phyloP scores from a whole-genome alignment of 176 grass and related monocot genomes.

The Poa pratensis region DNA sequence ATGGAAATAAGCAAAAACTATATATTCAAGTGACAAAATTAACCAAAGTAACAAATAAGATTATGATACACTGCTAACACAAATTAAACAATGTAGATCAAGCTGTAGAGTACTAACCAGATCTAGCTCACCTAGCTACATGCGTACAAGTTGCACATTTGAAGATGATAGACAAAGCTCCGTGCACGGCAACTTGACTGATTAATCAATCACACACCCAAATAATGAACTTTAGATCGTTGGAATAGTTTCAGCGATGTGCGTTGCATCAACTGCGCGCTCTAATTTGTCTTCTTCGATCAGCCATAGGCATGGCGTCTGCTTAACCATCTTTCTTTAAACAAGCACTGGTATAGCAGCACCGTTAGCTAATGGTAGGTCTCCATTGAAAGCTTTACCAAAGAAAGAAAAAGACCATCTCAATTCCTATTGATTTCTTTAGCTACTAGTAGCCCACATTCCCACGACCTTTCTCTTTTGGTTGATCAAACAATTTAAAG shows the following conservation, averaged over 20 bases:
- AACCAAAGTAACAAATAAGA: background rate
- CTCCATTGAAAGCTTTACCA: background rate
- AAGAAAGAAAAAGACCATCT: background rate
- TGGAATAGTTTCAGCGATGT: background rate
- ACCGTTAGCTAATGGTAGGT: background rate
- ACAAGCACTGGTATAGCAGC: background rate
- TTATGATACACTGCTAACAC: background rate
- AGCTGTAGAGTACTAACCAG: background rate
- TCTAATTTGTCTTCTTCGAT: conserved; percentile 8
- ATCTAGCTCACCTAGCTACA: background rate
- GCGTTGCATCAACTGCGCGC: background rate
- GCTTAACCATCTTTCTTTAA: background rate
- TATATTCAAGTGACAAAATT: background rate
- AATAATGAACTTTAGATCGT: background rate
- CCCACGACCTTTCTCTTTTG: background rate
- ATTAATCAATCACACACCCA: background rate
- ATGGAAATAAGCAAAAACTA: background rate
- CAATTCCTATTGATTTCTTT: background rate
- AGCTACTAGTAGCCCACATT: background rate
- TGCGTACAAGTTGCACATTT: background rate
- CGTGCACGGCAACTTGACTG: conserved; percentile 4
- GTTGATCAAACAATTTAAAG: background rate
- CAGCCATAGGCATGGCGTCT: background rate
- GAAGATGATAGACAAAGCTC: background rate
- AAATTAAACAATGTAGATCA: background rate